phyloP scores from a whole-genome alignment of 192 early-diverging fungal species.

The Podochytrium sp. region DNA sequence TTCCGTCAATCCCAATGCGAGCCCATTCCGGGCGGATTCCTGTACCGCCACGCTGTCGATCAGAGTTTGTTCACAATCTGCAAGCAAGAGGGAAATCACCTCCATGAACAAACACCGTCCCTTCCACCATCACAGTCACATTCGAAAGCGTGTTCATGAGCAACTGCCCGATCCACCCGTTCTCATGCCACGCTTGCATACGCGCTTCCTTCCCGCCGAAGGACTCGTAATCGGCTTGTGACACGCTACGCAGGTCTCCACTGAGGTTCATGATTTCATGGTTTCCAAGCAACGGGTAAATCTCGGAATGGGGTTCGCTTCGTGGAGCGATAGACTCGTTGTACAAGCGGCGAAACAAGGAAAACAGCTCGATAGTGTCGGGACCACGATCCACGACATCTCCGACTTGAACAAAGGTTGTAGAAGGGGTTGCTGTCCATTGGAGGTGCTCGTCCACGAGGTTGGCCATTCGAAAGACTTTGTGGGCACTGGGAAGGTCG shows the following conservation, averaged over 20 bases:
- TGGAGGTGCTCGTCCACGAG: slow-evolving; percentile 53
- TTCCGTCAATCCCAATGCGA: slow-evolving; percentile 46
- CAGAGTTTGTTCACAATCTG: not conserved
- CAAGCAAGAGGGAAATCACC: not conserved
- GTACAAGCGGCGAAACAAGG: slow-evolving; percentile 58
- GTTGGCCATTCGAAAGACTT: slow-evolving; percentile 60
- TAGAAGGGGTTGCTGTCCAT: not conserved
- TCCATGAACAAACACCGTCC: slow-evolving; percentile 67
- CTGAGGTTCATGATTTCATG: slow-evolving; percentile 70
- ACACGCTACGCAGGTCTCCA: slow-evolving; percentile 63
- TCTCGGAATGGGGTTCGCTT: slow-evolving; percentile 18
- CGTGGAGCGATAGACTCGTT: slow-evolving; percentile 63
- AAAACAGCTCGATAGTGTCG: slow-evolving; percentile 72
- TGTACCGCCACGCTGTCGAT: not conserved
- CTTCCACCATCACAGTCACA: slow-evolving; percentile 52
- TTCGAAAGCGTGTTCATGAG: slow-evolving; percentile 12
- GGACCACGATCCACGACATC: slow-evolving; percentile 78
- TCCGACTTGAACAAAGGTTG: slow-evolving; percentile 69
- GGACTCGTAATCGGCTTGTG: slow-evolving; percentile 49
- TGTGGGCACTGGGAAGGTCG: slow-evolving; percentile 54
- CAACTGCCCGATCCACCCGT: slow-evolving; percentile 60
- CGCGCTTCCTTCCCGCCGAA: slow-evolving; percentile 58
- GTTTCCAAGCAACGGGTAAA: slow-evolving; percentile 52
- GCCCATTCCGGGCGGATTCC: slow-evolving; percentile 50
- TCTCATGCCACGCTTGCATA: slow-evolving; percentile 44